Evolutionary conservation across 2,329 filamentous ascomycete species (phyloP), one percentile per base, ranked within the genome.

Genomic region (Epicoccum nigrum): DNA sequence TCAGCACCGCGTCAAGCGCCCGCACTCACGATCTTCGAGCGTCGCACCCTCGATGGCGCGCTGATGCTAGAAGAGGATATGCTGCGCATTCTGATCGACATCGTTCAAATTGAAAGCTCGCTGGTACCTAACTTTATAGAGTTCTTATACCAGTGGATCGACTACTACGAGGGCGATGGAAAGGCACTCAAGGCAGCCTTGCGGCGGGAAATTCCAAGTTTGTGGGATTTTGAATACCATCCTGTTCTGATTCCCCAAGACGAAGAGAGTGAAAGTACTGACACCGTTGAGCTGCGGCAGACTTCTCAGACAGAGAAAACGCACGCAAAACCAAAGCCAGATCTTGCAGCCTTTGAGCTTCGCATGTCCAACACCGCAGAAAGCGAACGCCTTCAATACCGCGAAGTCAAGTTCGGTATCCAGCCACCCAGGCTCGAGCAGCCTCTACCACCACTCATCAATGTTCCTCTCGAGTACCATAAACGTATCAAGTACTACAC

Each of bases 101-200:
- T 72, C 19, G 57, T 72, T 5, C 67, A 71, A 31, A 59, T 58
- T 7, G 46, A 59, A 7, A 60, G 55, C 45, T 49, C 45, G 7
- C 42, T 70, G 13, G 62, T 73, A 2, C 70, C 70, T 1, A 73
- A 72, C 45, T 68, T 64, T 21, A 60, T 73, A 30, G 70, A 73
- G 35, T 69, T 70, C 20, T 47, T 73, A 7, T 73, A 73, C 35
- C 57, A 60, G 4, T 68, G 63, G 61, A 54, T 73, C 40, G 70
- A 73, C 53, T 69, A 55, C 35, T 64, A 65, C 32, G 60, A 66
- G 25, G 67, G 68, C 17, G 64, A 69, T 46, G 70, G 69, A 2
- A 64, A 50, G 21, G 70, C 69, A 15, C 44, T 72, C 38, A 62
- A 66, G 38, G 65, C 66, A 28, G 70, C 69, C n/a, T 34, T 71